Evolutionary conservation across 805 yeast genomes (phyloP), one percentile per base, ranked within the genome.

Genomic region (Wickerhamiella slavikovae): DNA sequence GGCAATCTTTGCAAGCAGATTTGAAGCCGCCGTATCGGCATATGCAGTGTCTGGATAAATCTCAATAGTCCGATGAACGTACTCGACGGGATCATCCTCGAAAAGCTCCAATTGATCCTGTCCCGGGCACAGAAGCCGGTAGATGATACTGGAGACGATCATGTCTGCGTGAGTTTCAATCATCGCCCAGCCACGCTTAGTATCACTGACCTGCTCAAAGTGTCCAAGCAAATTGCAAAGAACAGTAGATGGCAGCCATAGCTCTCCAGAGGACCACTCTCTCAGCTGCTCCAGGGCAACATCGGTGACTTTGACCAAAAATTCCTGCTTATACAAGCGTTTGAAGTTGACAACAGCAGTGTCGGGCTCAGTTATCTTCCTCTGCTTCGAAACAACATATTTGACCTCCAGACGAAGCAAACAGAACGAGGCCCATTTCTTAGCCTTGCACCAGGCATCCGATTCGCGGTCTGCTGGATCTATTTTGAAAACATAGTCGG

Each of bases 401-500:
- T 85, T 62, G 30, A 62, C 63, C 42, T 77, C 77, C 3, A 82
- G 47, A 39, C 91, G 65, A 39, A 62, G 64, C 24, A 83, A 47
- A 47, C 78, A 80, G 15, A 79, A 80, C 44, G 70, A 71, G 1
- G 91, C 68, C 95, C 96, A 85, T 49, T 85, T 89, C 55, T 65
- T 83, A 40, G 69, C 66, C 52, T 69, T 85, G 45, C 58, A 71
- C 74, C 74, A 76, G 28, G 68, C 72, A 40, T 64, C 57, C 14
- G 52, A 39, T 28, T 54, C 57, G 29, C 68, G 57, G 24, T 68
- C 72, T 5, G 24, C 8, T 5, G 58, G 59, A 28, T 67, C 70
- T n/a, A 64, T 41, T 13, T 59, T 56, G 35, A 60, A 35, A 2
- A 68, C 66, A 24, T 62, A 60, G 1, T 45, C 36, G 1, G 92